Conservation (phyloP, 345 rosid genomes). For the Gossypium raimondii region DNA sequence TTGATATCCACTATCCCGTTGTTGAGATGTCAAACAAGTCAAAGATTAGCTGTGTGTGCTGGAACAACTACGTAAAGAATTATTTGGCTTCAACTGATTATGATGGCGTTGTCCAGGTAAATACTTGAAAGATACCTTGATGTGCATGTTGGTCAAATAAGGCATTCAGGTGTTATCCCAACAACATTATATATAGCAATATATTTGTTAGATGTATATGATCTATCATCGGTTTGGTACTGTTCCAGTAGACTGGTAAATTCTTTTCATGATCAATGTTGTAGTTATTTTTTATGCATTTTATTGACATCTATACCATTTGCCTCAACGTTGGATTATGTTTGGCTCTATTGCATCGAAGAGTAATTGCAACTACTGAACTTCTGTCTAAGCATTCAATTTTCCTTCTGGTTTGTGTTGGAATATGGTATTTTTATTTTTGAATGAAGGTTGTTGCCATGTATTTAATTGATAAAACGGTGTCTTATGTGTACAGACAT, state of each 20-base stretch:
- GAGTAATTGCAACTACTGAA: neutral
- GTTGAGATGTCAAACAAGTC: constrained; percentile 80
- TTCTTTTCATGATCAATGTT: neutral
- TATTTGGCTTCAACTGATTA: constrained; percentile 88
- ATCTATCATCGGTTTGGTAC: constrained; percentile 3
- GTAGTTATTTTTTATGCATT: neutral
- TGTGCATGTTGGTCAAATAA: neutral
- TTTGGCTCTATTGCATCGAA: neutral
- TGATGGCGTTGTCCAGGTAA: constrained; percentile 80
- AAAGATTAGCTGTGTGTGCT: constrained; percentile 78
- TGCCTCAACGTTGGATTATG: neutral
- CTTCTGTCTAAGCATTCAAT: neutral
- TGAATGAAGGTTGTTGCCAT: neutral
- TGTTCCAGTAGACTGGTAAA: neutral
- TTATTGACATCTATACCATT: neutral
- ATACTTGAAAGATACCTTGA: constrained; percentile 6
- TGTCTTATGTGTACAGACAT: constrained; percentile 49
- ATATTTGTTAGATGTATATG: neutral
- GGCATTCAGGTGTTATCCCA: constrained; percentile 2
- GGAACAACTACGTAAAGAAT: constrained; percentile 88
- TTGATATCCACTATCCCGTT: constrained; percentile 74
- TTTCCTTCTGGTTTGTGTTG: neutral
- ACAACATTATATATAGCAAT: neutral
- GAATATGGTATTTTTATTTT: neutral
- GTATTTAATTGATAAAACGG: constrained; percentile 23